Evolutionary conservation across 768 basidiomycete species (phyloP).

Genomic region (Cyclocybe aegerita): DNA sequence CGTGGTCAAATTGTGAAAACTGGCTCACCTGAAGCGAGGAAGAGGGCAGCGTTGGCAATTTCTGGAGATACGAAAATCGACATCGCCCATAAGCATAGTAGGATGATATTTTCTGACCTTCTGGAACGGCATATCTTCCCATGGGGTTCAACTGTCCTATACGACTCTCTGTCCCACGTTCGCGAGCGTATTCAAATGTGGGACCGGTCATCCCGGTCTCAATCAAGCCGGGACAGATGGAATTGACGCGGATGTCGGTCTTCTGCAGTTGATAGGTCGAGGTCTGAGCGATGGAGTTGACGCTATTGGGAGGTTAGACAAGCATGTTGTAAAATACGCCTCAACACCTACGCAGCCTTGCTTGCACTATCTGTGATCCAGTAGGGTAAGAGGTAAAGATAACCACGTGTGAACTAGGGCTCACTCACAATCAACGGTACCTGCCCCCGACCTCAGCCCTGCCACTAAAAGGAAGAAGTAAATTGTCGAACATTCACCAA

Average conservation of each 20-base stretch:
- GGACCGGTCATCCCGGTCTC: constrained; percentile 87
- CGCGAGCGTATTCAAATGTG: constrained; percentile 78
- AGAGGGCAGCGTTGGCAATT: constrained; percentile 82
- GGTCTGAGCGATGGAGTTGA: constrained; percentile 87
- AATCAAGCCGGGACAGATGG: constrained; percentile 89
- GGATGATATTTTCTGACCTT: constrained; percentile 49
- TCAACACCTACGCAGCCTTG: constrained; percentile 78
- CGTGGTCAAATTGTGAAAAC: neutral
- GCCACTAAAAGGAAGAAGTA: constrained; percentile 54
- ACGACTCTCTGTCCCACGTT: constrained; percentile 70
- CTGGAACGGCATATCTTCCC: constrained; percentile 77
- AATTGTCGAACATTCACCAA: neutral
- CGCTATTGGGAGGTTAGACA: constrained; percentile 40
- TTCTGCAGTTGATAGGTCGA: constrained; percentile 76
- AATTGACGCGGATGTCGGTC: constrained; percentile 85
- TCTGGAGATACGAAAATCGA: constrained; percentile 42
- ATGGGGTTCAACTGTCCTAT: constrained; percentile 86
- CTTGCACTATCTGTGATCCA: constrained; percentile 73
- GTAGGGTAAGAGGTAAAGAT: neutral
- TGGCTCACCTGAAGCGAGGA: constrained; percentile 79
- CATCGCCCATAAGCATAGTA: constrained; percentile 4
- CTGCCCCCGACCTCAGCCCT: constrained; percentile 80
- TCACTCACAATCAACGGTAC: constrained; percentile 79
- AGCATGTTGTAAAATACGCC: neutral
- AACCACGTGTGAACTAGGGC: constrained; percentile 20